Conservation (phyloP, 805 yeast species). For the Suhomyces kilbournensis region DNA sequence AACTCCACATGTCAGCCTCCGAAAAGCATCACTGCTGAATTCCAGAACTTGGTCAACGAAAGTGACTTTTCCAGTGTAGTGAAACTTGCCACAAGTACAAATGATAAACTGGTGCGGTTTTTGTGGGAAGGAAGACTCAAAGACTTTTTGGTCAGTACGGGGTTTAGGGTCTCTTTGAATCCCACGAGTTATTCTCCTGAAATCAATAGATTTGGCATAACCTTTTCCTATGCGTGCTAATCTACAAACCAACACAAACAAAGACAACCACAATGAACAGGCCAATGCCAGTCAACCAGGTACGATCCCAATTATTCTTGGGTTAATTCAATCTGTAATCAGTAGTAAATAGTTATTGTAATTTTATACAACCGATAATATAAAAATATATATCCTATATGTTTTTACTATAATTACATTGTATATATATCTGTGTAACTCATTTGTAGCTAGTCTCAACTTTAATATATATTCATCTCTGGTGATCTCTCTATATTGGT, state of each 20-base stretch:
- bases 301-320: no score
- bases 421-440: no score
- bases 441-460: no score
- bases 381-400: no score
- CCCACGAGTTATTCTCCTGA: slow-evolving; percentile 42
- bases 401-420: no score
- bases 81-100: slow-evolving; percentile 68
- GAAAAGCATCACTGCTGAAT: slow-evolving; percentile 48
- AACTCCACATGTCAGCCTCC: background rate
- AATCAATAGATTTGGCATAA: slow-evolving; percentile 53
- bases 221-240: slow-evolving; percentile 59
- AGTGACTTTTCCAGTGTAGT: slow-evolving; percentile 67
- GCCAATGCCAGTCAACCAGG: no score
- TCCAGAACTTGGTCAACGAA: slow-evolving; percentile 47
- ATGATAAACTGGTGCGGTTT: slow-evolving; percentile 56
- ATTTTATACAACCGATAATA: no score
- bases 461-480: no score
- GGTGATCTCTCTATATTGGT: no score
- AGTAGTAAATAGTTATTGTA: no score
- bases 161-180: slow-evolving; percentile 51
- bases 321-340: no score
- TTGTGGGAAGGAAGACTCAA: slow-evolving; percentile 88
- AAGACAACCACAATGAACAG: background rate
- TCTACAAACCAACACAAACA: background rate
- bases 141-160: slow-evolving; percentile 76